phyloP scores from a whole-genome alignment of 257 asterid genomes.

The Marsdenia floribunda region DNA sequence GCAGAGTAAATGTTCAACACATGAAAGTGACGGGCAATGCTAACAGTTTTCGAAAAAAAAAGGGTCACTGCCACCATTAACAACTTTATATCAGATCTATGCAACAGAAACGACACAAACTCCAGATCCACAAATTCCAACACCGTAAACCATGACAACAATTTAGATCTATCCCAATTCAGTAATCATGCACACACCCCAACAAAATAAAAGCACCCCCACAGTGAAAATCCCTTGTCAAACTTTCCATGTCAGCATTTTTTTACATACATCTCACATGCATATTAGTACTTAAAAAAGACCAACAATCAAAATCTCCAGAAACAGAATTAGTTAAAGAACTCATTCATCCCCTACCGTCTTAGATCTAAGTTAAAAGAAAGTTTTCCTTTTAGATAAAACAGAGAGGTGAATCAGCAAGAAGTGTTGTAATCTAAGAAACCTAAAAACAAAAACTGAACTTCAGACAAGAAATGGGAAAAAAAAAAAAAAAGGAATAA shows the following conservation, averaged over 20 bases:
- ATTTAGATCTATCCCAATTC: constrained; percentile 14
- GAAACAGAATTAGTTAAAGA: background rate
- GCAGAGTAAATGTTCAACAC: constrained; percentile 22
- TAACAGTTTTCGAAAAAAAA: constrained; percentile 26
- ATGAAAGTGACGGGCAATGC: constrained; percentile 30
- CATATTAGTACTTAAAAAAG: constrained; percentile 9
- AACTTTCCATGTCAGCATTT: constrained; percentile 19
- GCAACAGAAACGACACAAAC: constrained; percentile 7
- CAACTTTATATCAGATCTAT: constrained; percentile 36
- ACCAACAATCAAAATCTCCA: background rate
- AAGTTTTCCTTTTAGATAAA: too few species aligned
- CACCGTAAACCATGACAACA: background rate
- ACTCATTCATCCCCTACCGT: constrained; percentile 13
- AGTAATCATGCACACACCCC: constrained; percentile 10
- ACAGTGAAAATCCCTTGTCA: background rate
- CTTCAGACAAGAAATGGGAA: background rate
- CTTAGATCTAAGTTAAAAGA: constrained; percentile 26
- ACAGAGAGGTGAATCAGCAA: constrained; percentile 9
- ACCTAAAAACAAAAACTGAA: background rate
- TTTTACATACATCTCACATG: background rate
- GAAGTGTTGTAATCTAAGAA: background rate
- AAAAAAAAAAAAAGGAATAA: too few species aligned
- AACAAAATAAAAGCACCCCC: background rate
- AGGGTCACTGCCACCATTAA: constrained; percentile 14
- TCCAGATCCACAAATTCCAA: constrained; percentile 33